Percentiles rank a stretch among this genome's conserved stretches.
Evolutionary conservation across 768 basidiomycete species (phyloP).

Genomic region (Pulveroboletus sp.): DNA sequence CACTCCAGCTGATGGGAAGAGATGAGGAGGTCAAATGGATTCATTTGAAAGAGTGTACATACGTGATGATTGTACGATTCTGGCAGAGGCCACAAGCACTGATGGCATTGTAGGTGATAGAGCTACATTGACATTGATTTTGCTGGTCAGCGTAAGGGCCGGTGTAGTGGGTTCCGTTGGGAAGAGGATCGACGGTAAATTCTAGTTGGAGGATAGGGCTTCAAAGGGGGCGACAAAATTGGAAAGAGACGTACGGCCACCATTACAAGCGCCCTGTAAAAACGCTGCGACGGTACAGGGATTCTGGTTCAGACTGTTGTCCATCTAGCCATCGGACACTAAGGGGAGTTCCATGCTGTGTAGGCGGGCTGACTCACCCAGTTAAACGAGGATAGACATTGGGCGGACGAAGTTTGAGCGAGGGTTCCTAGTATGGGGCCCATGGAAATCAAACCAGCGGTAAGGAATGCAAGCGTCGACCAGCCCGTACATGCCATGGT

Average conservation of each 20-base stretch:
- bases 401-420: constrained; percentile 25
- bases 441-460: constrained; percentile 12
- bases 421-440: constrained; percentile 11
- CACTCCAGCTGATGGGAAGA: constrained; percentile 43
- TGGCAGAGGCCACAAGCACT: constrained; percentile 62
- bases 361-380: constrained; percentile 24
- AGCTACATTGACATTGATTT: constrained; percentile 50
- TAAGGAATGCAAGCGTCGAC: constrained; percentile 18
- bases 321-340: constrained; percentile 19
- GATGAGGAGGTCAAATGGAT: background rate
- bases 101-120: constrained; percentile 53
- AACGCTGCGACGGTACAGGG: constrained; percentile 47
- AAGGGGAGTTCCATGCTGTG: background rate
- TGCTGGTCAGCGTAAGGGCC: constrained; percentile 31
- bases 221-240: background rate
- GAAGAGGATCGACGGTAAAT: constrained; percentile 38
- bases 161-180: constrained; percentile 27
- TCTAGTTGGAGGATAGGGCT: constrained; percentile 27
- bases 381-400: constrained; percentile 18
- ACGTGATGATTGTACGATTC: constrained; percentile 38
- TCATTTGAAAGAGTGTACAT: constrained; percentile 3
- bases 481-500: constrained; percentile 1
- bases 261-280: constrained; percentile 41
- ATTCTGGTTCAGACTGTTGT: constrained; percentile 45
- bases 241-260: constrained; percentile 35